Conservation (phyloP, 495 filamentous ascomycete genomes). For the Xylaria venustula region DNA sequence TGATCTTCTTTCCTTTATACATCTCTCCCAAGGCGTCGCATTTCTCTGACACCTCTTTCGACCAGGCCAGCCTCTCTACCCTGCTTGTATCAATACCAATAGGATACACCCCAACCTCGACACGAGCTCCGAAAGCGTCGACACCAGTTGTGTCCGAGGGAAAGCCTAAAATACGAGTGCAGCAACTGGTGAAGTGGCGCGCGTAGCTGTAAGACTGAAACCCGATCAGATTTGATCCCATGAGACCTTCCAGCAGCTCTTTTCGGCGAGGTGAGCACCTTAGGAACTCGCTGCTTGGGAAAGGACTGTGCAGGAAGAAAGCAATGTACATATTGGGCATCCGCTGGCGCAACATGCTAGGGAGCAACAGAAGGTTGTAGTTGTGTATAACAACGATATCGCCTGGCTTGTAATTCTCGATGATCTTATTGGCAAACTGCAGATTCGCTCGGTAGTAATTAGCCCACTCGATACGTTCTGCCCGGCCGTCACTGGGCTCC, state of each 20-base stretch:
- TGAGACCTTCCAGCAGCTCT: conserved; percentile 80
- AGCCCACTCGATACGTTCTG: conserved; percentile 78
- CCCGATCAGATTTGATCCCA: conserved; percentile 86
- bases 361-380: conserved; percentile 84
- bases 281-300: conserved; percentile 91
- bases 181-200: conserved; percentile 87
- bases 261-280: conserved; percentile 82
- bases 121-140: conserved; percentile 82
- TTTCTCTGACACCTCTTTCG: conserved; percentile 61
- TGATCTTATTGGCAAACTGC: conserved; percentile 81
- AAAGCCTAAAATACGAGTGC: conserved; percentile 81
- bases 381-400: conserved; percentile 91
- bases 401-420: conserved; percentile 81
- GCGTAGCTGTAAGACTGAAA: conserved; percentile 94
- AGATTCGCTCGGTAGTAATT: conserved; percentile 88
- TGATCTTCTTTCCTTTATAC: conserved; percentile 82
- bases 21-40: conserved; percentile 67
- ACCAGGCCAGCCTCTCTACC: conserved; percentile 70
- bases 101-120: conserved; percentile 85
- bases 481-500: conserved; percentile 78
- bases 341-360: conserved; percentile 77
- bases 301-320: conserved; percentile 89
- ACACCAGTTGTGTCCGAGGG: conserved; percentile 77
- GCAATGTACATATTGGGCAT: conserved; percentile 83
- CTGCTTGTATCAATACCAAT: conserved; percentile 82